Base-by-base conservation (phyloP, 1,284 basidiomycete species). In the Schizophyllum amplum region DNA sequence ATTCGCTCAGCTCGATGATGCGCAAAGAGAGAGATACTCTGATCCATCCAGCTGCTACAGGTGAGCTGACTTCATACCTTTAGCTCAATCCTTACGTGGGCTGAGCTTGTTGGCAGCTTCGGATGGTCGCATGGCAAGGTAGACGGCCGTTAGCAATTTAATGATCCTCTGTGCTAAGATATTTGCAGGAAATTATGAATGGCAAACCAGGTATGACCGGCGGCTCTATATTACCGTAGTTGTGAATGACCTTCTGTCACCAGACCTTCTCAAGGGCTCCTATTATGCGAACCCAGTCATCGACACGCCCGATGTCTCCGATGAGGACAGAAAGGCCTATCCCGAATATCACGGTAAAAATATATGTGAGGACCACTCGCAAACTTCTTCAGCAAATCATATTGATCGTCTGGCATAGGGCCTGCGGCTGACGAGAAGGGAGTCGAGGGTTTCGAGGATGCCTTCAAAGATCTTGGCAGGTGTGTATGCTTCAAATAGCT, bases 51-150 rank as follows among this genome's bases (percentile, higher is more conserved):
- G 83, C 64, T 79, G 78, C 59, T 92, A 89, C 62, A 90, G 87
- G 89, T 86, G 13, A 47, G 51, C 50, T 9, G 7, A 25, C 26
- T 27, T 17, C 42, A 13, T 26, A 20, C 21, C 13, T 48, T 53
- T 42, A 23, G 57, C 46, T 4, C 24, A 52, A 21, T 23, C 13
- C 53, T 42, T 6, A 56, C 52, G 33, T 24, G 55, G 20, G 23
- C 57, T 27, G 55, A 24, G 58, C 20, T 22, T n/a, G n/a, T 58
- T 47, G 47, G 20, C 52, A 90, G 90, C 67, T 95, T 94, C 69
- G 94, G 94, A 21, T 97, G 94, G 94, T 91, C 87, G 48, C 90
- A 94, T 71, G 94, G 94, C 55, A 95, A 95, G 78, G 87, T 85
- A 55, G 52, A 69, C 61, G 25, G 21, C 20, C 13, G 49, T 53